These are phyloP conservation scores for Striga asiatica DNA, from an alignment of 257 asterid genomes.

Conservation along the genomic window DNA sequence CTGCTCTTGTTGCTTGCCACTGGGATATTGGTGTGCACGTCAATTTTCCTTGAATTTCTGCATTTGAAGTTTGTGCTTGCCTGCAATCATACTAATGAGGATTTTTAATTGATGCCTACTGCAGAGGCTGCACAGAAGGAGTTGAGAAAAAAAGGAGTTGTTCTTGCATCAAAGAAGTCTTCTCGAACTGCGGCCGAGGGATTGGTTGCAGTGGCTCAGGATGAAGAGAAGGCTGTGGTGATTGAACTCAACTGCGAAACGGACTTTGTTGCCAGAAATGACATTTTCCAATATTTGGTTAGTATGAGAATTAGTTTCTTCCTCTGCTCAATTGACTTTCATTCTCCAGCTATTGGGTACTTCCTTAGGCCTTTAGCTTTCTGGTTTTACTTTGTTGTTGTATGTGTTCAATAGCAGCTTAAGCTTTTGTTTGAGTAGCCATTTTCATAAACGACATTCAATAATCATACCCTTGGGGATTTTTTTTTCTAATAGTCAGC, in stretches of 20 bases:
- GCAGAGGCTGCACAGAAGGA: slow-evolving; percentile 94
- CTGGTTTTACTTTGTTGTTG: neutral
- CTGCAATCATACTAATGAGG: neutral
- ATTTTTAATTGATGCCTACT: slow-evolving; percentile 17
- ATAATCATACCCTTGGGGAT: neutral
- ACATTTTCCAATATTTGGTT: slow-evolving; percentile 82
- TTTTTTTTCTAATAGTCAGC: neutral
- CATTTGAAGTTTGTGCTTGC: slow-evolving; percentile 2
- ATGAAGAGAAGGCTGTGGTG: slow-evolving; percentile 56
- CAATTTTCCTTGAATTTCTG: neutral
- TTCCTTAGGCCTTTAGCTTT: slow-evolving; percentile 8
- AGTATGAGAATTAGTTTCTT: slow-evolving; percentile 24
- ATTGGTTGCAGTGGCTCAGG: slow-evolving; percentile 77
- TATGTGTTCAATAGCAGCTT: neutral
- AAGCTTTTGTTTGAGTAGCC: neutral
- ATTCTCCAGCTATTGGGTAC: slow-evolving; percentile 3
- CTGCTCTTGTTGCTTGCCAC: slow-evolving; percentile 68
- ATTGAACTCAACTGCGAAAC: slow-evolving; percentile 92
- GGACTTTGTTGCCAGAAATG: slow-evolving; percentile 95
- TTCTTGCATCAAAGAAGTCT: slow-evolving; percentile 87
- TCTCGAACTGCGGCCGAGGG: slow-evolving; percentile 88
- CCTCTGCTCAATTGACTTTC: slow-evolving; percentile 10
- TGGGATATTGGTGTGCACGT: slow-evolving; percentile 76
- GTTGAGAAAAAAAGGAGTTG: slow-evolving; percentile 86
- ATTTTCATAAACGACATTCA: neutral